These are phyloP conservation scores for Colletotrichum cereale DNA, from an alignment of 2,329 filamentous ascomycete species.

Conservation along the genomic window DNA sequence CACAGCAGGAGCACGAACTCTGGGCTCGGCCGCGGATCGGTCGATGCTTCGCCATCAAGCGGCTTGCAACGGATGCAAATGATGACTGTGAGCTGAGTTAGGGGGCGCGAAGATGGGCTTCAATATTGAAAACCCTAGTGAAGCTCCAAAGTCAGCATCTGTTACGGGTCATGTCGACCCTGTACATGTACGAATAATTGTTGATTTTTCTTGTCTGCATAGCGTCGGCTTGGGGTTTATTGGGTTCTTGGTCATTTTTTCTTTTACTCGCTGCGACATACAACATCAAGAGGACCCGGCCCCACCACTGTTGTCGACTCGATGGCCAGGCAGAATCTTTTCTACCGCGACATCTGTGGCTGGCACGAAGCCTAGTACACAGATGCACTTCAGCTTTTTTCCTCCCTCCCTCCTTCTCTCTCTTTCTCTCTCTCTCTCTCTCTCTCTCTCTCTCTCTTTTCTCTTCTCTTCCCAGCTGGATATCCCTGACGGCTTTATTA, in stretches of 20 bases:
- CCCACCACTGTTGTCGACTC: constrained; percentile 8
- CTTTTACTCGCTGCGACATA: constrained; percentile 30
- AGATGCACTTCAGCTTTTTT: background rate
- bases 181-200: constrained; percentile 43
- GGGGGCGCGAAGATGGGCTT: background rate
- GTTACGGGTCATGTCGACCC: constrained; percentile 7
- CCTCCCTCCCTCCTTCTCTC: background rate
- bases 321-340: background rate
- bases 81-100: constrained; percentile 70
- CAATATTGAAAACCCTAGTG: background rate
- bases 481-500: constrained; percentile 9
- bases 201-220: constrained; percentile 42
- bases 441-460: background rate
- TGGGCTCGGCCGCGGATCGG: constrained; percentile 61
- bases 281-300: constrained; percentile 33
- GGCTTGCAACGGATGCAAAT: constrained; percentile 70
- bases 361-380: constrained; percentile 7
- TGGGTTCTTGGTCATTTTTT: constrained; percentile 20
- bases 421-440: background rate
- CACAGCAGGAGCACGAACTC: constrained; percentile 68
- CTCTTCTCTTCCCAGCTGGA: background rate
- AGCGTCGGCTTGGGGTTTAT: constrained; percentile 41
- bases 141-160: background rate
- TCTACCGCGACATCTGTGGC: constrained; percentile 1
- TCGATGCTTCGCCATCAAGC: constrained; percentile 65